Base-by-base conservation (phyloP, 2,329 filamentous ascomycete genomes). In the Hymenotorrendiella dingleyae region DNA sequence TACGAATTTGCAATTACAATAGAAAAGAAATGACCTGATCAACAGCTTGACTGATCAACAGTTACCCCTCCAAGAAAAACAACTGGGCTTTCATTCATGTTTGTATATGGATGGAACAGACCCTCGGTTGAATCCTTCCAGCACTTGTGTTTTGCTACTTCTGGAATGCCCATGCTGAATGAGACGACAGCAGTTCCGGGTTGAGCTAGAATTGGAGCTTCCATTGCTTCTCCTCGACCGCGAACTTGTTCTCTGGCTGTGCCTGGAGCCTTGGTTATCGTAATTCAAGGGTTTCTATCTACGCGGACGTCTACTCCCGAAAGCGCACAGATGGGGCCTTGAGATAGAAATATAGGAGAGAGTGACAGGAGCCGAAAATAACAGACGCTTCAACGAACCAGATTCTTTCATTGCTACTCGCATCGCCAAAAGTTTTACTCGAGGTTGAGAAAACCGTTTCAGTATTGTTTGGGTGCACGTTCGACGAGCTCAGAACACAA, bases 231-330 rank as follows among this genome's bases (percentile, higher is more conserved):
- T 23, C 12, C 10, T 12, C 11, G 4, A 12, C 9, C 6, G 6
- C 10, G 20, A 24, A 10, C 10, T 8, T 29, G 11, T 14, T 6
- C 26, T 30, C 14, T 22, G 17, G 6, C 12, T n/a, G 19, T 40
- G 19, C 19, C 16, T 26, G 10, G 29, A 34, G 20, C 38, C 37
- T 40, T 33, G 28, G 27, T 27, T 34, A 41, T 34, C 28, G 12
- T 34, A 20, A 17, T 10, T 16, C 10, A 34, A 41, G 20, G 8
- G 26, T 19, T 16, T 20, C 11, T 23, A 11, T 4, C 16, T 14
- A 12, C n/a, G 10, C 20, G 38, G 22, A 24, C n/a, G 14, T 41
- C 23, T 12, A 19, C 19, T 20, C 14, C 39, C 39, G 30, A 41
- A 21, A n/a, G 6, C 14, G 30, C 39, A 41, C 39, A 27, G 39